Conservation (phyloP, 2,329 filamentous ascomycete species). For the Aureobasidium vineae region DNA sequence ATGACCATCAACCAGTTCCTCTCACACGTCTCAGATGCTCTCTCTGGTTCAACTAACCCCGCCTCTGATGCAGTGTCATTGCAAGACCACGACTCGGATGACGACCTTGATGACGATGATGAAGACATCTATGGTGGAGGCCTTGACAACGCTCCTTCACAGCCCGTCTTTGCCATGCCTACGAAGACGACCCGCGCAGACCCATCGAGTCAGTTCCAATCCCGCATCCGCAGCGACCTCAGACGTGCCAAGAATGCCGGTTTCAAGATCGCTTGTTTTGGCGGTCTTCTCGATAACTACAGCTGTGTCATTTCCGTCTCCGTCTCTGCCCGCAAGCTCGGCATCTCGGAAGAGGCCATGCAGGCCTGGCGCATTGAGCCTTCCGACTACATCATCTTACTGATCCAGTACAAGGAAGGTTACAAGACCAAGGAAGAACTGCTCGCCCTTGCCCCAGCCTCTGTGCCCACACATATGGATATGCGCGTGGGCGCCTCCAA, state of each 20-base stretch:
- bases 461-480: conserved; percentile 45
- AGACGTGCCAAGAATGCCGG: conserved; percentile 61
- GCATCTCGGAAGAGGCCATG: conserved; percentile 70
- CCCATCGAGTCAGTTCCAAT: conserved; percentile 27
- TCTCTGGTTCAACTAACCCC: conserved; percentile 43
- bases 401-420: conserved; percentile 62
- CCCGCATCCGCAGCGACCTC: conserved; percentile 54
- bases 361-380: conserved; percentile 71
- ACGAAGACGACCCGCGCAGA: not conserved
- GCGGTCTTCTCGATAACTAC: conserved; percentile 50
- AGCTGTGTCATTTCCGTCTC: conserved; percentile 64
- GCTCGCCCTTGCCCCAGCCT: conserved; percentile 41
- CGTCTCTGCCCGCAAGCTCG: conserved; percentile 66
- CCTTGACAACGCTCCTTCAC: not conserved
- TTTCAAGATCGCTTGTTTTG: conserved; percentile 66
- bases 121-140: conserved; percentile 41
- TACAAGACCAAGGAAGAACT: conserved; percentile 63
- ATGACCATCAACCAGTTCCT: conserved; percentile 53
- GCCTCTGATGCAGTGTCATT: conserved; percentile 35
- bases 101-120: conserved; percentile 42
- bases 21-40: conserved; percentile 45
- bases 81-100: conserved; percentile 27
- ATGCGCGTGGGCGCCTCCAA: conserved; percentile 69
- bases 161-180: not conserved
- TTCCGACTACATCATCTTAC: conserved; percentile 68